Evolutionary conservation across 2,329 filamentous ascomycete species (phyloP), one percentile per base, ranked within the genome.

Genomic region (Aspergillus sp.): DNA sequence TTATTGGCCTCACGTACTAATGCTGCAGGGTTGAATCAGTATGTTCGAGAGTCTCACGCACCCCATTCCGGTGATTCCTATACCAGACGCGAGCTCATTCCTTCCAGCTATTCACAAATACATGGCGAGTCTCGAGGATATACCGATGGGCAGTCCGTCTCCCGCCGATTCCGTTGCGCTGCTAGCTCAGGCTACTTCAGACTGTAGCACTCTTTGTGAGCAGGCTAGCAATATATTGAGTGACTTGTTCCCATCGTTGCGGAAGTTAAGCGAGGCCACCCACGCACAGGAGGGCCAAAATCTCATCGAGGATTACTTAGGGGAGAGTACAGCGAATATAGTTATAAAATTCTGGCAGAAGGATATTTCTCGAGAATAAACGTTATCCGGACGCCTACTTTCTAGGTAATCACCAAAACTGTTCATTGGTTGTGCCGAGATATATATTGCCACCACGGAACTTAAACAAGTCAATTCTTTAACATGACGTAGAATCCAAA

Each of bases 341-440:
- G 64, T 78, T 43, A 50, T 71, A n/a, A 66, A 67, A 12, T 78
- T 77, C 58, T 78, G 76, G 75, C 60, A 53, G 26, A 62, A 66
- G 38, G 72, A 76, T 59, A 65, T 62, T 60, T 53, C 58, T 22
- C 56, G 62, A 30, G 69, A 71, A 26, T 74, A 53, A 45, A n/a
- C 26, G 7, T 30, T 17, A 18, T 11, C 20, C 17, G 26, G 4
- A 11, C 11, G 26, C 26, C 26, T 30, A 30, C 26, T 30, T 30
- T 1, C 26, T 2, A 36, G 18, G 22, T 12, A 5, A 32, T 32
- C 4, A 22, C 26, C 4, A 7, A 18, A 30, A 7, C 8, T 42
- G n/a, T 17, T 22, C 4, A 18, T 41, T 12, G 9, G 30, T 13
- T 38, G 32, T 6, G 44, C 44, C 36, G 30, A 44, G 17, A 53